A percentile compares a stretch with the other conserved stretches of the same genome.
phyloP scores from a whole-genome alignment of 805 yeast genomes.

The Torulaspora delbrueckii region DNA sequence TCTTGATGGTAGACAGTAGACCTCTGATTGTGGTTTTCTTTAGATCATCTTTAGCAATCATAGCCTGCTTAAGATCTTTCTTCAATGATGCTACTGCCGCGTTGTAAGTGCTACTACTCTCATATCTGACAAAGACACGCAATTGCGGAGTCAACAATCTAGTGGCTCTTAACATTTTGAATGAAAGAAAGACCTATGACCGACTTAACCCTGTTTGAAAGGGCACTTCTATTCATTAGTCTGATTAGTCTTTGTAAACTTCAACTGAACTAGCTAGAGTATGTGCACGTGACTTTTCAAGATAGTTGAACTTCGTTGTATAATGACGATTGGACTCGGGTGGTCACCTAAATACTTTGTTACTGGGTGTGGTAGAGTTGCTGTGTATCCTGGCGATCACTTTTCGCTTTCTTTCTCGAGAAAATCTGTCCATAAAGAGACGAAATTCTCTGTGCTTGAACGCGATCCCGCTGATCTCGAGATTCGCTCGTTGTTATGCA shows the following conservation, averaged over 20 bases:
- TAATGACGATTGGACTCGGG: too few relatives aligned
- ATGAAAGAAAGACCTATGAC: too few relatives aligned
- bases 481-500: slow-evolving; percentile 30
- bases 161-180: background rate
- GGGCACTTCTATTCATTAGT: background rate
- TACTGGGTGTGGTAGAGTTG: too few relatives aligned
- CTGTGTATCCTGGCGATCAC: background rate
- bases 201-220: too few relatives aligned
- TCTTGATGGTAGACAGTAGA: slow-evolving; percentile 41
- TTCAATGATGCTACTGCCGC: slow-evolving; percentile 37
- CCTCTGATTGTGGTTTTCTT: slow-evolving; percentile 44
- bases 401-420: slow-evolving; percentile 63
- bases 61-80: slow-evolving; percentile 43
- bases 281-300: background rate
- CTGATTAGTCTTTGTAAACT: background rate
- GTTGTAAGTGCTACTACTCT: slow-evolving; percentile 36
- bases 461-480: slow-evolving; percentile 22
- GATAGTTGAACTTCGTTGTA: too few relatives aligned
- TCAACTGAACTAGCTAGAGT: background rate
- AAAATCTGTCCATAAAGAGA: slow-evolving; percentile 74
- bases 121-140: slow-evolving; percentile 24
- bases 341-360: too few relatives aligned
- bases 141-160: slow-evolving; percentile 1
- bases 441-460: slow-evolving; percentile 52
- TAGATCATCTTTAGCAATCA: slow-evolving; percentile 42